These are phyloP conservation scores for Agaricus bisporus DNA, from an alignment of 768 basidiomycete species.

Conservation along the genomic window DNA sequence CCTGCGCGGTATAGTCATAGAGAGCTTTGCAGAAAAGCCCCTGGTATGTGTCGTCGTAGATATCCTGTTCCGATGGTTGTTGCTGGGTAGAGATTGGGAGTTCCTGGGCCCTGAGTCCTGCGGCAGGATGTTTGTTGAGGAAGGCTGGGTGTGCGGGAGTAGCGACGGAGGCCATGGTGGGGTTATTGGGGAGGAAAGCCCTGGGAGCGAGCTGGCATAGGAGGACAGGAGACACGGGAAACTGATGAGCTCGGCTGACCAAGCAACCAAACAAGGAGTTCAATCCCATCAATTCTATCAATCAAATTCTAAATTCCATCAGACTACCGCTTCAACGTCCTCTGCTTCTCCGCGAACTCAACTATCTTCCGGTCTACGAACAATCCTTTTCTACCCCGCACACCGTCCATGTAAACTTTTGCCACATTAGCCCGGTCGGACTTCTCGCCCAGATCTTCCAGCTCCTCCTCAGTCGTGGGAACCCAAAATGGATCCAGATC, in stretches of 20 bases:
- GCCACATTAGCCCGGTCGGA: slow-evolving; percentile 92
- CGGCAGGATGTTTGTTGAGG: not conserved
- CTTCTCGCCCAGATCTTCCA: slow-evolving; percentile 96
- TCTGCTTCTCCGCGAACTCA: slow-evolving; percentile 94
- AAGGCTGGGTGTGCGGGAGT: slow-evolving; percentile 1
- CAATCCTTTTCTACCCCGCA: slow-evolving; percentile 90
- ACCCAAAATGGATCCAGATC: slow-evolving; percentile 98
- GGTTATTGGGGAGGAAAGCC: not conserved
- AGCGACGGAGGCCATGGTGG: slow-evolving; percentile 3
- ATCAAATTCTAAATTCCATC: not conserved
- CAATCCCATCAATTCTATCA: not conserved
- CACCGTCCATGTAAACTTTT: slow-evolving; percentile 85
- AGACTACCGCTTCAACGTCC: slow-evolving; percentile 65
- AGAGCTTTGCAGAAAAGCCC: slow-evolving; percentile 87
- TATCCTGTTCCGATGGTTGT: slow-evolving; percentile 21
- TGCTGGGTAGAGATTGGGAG: slow-evolving; percentile 16
- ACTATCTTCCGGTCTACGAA: slow-evolving; percentile 95
- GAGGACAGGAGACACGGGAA: slow-evolving; percentile 5
- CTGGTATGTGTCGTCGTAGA: slow-evolving; percentile 44
- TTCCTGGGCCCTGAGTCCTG: not conserved
- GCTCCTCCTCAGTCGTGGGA: slow-evolving; percentile 92
- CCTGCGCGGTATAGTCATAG: slow-evolving; percentile 87
- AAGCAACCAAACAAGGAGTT: slow-evolving; percentile 7
- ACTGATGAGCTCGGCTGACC: slow-evolving; percentile 5
- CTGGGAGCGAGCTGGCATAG: not conserved